Conservation (phyloP, 257 asterid genomes). For the Solanum gracilifrons region DNA sequence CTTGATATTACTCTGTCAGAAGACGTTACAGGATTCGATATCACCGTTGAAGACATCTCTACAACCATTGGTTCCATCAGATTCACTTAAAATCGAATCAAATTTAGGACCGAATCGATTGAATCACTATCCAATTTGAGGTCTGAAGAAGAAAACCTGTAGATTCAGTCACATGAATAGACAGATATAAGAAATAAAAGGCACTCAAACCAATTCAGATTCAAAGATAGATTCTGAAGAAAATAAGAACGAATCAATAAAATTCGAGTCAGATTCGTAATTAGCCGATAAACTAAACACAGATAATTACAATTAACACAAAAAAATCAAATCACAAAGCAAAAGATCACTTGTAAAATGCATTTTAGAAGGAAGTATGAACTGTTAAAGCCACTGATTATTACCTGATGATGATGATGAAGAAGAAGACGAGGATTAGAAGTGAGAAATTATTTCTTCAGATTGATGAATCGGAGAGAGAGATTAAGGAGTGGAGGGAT, state of each 20-base stretch:
- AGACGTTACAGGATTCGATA: not conserved
- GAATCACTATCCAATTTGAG: not conserved
- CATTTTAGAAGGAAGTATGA: not conserved
- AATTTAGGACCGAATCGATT: not conserved
- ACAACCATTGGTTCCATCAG: constrained; percentile 1
- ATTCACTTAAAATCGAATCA: not conserved
- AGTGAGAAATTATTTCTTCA: not conserved
- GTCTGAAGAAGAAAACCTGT: not conserved
- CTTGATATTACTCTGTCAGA: constrained; percentile 1
- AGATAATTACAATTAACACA: not conserved
- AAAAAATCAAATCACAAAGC: not conserved
- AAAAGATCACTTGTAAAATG: not conserved
- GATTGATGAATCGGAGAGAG: not conserved
- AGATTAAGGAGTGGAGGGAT: not conserved
- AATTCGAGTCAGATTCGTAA: not conserved
- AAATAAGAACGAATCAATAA: not conserved
- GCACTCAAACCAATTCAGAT: not conserved
- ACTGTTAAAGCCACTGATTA: not conserved
- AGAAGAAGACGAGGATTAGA: not conserved
- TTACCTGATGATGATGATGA: not conserved
- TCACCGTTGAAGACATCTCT: not conserved
- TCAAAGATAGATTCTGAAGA: not conserved
- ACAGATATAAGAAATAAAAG: not conserved
- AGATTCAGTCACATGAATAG: not conserved
- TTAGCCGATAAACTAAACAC: not conserved